Evolutionary conservation across 352 stramenopile species (phyloP).

Genomic region (Phytophthora sansomeana): DNA sequence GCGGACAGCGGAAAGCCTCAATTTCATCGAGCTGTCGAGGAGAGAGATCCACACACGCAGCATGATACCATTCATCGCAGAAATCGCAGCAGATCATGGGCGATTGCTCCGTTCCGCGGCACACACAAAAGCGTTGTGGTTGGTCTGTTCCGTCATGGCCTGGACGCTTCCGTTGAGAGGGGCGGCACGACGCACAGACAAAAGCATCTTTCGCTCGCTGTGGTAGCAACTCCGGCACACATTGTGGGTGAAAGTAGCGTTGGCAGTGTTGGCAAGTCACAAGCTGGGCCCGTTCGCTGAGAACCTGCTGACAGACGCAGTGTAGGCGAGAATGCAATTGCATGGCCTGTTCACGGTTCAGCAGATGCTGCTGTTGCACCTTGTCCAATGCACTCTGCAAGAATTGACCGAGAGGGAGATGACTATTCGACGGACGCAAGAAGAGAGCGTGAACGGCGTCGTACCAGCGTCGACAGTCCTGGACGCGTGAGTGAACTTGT

Average conservation of each 20-base stretch:
- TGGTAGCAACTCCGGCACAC: constrained; percentile 43
- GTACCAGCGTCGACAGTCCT: constrained; percentile 79
- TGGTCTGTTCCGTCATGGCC: neutral
- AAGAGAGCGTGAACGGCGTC: constrained; percentile 62
- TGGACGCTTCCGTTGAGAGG: constrained; percentile 24
- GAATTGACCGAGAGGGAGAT: constrained; percentile 51
- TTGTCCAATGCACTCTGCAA: constrained; percentile 54
- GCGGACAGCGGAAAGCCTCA: constrained; percentile 78
- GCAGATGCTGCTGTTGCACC: constrained; percentile 19
- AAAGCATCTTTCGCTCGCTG: constrained; percentile 20
- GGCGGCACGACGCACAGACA: constrained; percentile 27
- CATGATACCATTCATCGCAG: constrained; percentile 90
- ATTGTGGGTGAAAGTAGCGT: constrained; percentile 66
- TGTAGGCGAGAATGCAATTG: constrained; percentile 47
- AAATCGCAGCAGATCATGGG: constrained; percentile 91
- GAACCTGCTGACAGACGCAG: constrained; percentile 79
- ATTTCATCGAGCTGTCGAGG: constrained; percentile 61
- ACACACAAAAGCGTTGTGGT: constrained; percentile 73
- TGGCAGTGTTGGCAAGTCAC: constrained; percentile 62
- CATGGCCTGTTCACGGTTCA: constrained; percentile 22
- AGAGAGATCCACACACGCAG: constrained; percentile 69
- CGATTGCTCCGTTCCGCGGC: constrained; percentile 61
- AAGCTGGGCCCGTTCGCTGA: constrained; percentile 57
- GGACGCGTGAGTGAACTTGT: constrained; percentile 65
- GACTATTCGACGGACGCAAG: constrained; percentile 49